Evolutionary conservation across 2,329 filamentous ascomycete genomes (phyloP), one percentile per base, ranked within the genome.

Genomic region (Penicillium sp.): DNA sequence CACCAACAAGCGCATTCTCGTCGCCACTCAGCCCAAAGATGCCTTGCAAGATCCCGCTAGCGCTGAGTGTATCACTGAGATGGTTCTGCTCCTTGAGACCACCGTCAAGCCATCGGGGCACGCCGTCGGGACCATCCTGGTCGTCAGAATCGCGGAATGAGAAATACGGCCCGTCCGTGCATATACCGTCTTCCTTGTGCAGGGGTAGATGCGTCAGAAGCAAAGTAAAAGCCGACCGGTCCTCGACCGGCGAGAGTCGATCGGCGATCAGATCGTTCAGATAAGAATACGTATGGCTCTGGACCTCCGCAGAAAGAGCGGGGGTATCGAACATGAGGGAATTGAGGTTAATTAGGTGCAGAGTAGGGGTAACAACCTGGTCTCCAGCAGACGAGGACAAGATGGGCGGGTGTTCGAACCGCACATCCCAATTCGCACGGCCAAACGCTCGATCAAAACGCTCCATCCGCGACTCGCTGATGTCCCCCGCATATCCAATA

Each of bases 271-370:
- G 78, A 34, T 81, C 78, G 39, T 84, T 84, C 55, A 88, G 74
- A 19, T 95, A 96, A 29, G 79, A 70, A 74, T 96, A 95, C 0
- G 90, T 94, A 49, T 87, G 79, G 58, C 87, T 81, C 70, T 96
- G 91, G 3, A 96, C 81, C 3, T 83, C 79, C 4, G 78, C 67
- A 19, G 85, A 83, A 39, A 84, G 79, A 5, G 89, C 91, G 0
- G 94, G 94, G 0, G 87, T 89, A 73, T 99, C 94, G 38, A 99
- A 84, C 68, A 96, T 95, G 84, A 99, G 91, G 54, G 91, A 88
- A 75, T 99, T 99, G 62, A 99, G 81, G 36, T 95, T 84, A 31
- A 97, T 79, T 55, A 99, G 80, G 63, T 93, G 88, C 45, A 99
- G 78, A 60, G 91, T 87, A 2, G 92, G 75, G 27, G 57, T 60